phyloP scores from a whole-genome alignment of 495 filamentous ascomycete species.

The Glarea lozoyensis region DNA sequence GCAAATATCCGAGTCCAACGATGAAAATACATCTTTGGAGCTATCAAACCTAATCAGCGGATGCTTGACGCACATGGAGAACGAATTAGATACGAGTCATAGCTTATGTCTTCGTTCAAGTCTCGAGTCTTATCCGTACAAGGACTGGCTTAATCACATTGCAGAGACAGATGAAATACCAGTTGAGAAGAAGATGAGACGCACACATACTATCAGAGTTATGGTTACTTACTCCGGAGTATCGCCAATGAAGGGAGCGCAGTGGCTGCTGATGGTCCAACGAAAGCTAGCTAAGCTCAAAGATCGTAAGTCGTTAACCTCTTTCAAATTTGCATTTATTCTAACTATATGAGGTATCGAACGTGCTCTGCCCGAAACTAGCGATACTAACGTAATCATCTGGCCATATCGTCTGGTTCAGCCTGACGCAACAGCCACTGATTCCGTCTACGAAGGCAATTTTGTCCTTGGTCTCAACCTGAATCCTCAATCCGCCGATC shows the following conservation, averaged over 20 bases:
- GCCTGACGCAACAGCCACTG: neutral
- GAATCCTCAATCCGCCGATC: neutral
- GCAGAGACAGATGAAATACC: neutral
- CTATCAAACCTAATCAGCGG: neutral
- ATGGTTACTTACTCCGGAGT: conserved; percentile 5
- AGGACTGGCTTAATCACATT: neutral
- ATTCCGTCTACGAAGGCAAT: conserved; percentile 9
- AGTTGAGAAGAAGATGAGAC: neutral
- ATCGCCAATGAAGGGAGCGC: conserved; percentile 2
- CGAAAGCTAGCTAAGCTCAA: conserved; percentile 5
- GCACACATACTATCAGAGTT: conserved; percentile 1
- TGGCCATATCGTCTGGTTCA: conserved; percentile 10
- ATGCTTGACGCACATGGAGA: neutral
- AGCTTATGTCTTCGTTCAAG: neutral
- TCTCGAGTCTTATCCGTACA: neutral
- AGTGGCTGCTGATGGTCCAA: conserved; percentile 14
- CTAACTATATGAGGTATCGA: neutral
- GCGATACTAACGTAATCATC: neutral
- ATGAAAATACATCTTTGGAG: neutral
- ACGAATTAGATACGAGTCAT: neutral
- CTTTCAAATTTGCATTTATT: neutral
- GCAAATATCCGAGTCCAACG: too few relatives aligned
- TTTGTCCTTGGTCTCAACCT: conserved; percentile 5
- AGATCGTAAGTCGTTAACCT: conserved; percentile 9
- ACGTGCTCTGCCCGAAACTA: neutral